A percentile compares a stretch with the other conserved stretches of the same genome.
phyloP scores from a whole-genome alignment of 2,329 filamentous ascomycete genomes.

The Aspergillus ustus region DNA sequence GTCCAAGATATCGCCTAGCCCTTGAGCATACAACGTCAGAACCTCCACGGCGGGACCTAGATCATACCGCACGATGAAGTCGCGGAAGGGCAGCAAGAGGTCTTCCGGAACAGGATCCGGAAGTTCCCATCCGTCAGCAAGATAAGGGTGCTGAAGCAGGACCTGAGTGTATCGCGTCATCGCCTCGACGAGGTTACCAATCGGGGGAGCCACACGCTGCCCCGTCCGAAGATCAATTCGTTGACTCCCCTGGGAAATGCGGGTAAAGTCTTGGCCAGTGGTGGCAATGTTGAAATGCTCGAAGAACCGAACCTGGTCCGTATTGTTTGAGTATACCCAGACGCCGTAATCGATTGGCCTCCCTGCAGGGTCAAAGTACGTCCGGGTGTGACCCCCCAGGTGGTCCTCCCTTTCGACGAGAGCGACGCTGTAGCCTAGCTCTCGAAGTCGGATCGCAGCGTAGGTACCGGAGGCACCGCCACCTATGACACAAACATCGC shows the following conservation, averaged over 20 bases:
- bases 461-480: constrained; percentile 37
- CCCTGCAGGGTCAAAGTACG: constrained; percentile 28
- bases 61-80: constrained; percentile 34
- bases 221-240: constrained; percentile 31
- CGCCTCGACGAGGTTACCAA: constrained; percentile 16
- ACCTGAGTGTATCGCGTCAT: constrained; percentile 22
- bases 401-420: constrained; percentile 32
- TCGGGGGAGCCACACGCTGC: constrained; percentile 17
- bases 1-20: constrained; percentile 27
- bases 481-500: constrained; percentile 37
- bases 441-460: constrained; percentile 33
- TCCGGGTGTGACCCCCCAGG: constrained; percentile 35
- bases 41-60: constrained; percentile 25
- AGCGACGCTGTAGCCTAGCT: constrained; percentile 30
- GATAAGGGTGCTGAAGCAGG: constrained; percentile 30
- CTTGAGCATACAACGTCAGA: constrained; percentile 26
- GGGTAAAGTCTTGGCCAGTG: not conserved
- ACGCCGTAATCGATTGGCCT: constrained; percentile 36
- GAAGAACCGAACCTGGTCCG: constrained; percentile 29
- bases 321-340: constrained; percentile 28
- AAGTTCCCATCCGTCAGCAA: constrained; percentile 30
- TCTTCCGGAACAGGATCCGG: constrained; percentile 36
- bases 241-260: not conserved
- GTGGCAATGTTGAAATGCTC: constrained; percentile 26
- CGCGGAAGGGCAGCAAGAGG: constrained; percentile 33